Conservation (phyloP, 768 basidiomycete genomes). For the Mycena filopes region DNA sequence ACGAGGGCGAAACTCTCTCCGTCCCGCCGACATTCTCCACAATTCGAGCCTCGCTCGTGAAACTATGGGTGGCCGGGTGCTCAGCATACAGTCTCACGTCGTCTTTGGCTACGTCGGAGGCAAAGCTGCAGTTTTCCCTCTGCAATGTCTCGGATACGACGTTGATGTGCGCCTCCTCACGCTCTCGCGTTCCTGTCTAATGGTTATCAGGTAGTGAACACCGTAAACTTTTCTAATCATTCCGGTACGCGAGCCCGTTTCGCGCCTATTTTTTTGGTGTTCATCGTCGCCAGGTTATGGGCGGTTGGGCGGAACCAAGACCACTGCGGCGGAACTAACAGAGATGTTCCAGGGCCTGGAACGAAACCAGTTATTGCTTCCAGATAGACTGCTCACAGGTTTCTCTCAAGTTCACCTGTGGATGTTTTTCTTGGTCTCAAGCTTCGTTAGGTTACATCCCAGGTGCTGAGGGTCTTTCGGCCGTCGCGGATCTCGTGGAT, state of each 20-base stretch:
- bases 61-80: constrained; percentile 60
- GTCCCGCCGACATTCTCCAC: neutral
- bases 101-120: constrained; percentile 94
- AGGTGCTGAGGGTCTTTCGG: constrained; percentile 78
- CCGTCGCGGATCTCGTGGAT: constrained; percentile 69
- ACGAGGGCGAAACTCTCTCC: constrained; percentile 1
- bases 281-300: constrained; percentile 75
- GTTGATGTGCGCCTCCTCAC: constrained; percentile 73
- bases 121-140: constrained; percentile 81
- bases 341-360: constrained; percentile 80
- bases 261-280: constrained; percentile 5
- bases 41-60: neutral
- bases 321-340: constrained; percentile 80
- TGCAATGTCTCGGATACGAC: constrained; percentile 91
- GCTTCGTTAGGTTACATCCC: constrained; percentile 81
- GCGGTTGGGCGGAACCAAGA: constrained; percentile 80
- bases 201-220: constrained; percentile 77
- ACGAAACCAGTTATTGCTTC: constrained; percentile 76
- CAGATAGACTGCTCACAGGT: constrained; percentile 86
- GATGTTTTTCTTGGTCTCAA: constrained; percentile 1
- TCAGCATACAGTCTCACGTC: constrained; percentile 95
- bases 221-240: constrained; percentile 96
- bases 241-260: constrained; percentile 63
- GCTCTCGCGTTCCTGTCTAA: constrained; percentile 25
- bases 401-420: neutral